phyloP scores from a whole-genome alignment of 139 green algal genomes.

The Haematococcus lacustris region DNA sequence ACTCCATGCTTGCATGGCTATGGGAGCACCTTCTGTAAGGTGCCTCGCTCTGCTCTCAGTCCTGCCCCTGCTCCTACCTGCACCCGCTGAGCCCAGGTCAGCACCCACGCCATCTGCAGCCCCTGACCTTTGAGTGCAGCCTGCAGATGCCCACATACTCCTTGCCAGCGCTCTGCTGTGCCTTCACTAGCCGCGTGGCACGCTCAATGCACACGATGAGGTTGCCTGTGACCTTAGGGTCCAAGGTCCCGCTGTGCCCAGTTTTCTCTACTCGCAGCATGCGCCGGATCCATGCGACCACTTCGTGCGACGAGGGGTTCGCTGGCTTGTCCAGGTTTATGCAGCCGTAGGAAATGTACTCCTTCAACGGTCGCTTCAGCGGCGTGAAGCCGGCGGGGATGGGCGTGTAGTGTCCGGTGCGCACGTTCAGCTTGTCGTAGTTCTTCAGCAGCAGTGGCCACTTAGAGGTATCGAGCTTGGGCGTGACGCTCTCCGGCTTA shows the following conservation, averaged over 20 bases:
- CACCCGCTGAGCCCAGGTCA: too few species aligned
- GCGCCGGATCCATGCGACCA: conserved; percentile 92
- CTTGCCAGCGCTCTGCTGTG: conserved; percentile 96
- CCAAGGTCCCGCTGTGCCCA: conserved; percentile 92
- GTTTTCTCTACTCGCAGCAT: conserved; percentile 99
- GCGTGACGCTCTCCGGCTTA: conserved; percentile 38
- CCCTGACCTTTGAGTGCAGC: conserved; percentile 67
- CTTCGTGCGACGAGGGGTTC: conserved; percentile 95
- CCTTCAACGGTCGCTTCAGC: conserved; percentile 76
- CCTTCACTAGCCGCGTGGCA: conserved; percentile 97
- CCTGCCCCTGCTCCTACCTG: too few species aligned
- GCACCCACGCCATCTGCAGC: too few species aligned
- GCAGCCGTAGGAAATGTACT: conserved; percentile 93
- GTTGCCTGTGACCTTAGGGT: conserved; percentile 93
- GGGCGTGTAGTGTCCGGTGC: conserved; percentile 96
- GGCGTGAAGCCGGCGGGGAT: conserved; percentile 89
- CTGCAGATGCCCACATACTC: conserved; percentile 94
- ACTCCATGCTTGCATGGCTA: too few species aligned
- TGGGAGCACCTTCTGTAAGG: too few species aligned
- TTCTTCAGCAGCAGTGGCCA: conserved; percentile 98
- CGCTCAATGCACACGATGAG: conserved; percentile 97
- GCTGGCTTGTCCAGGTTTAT: conserved; percentile 98
- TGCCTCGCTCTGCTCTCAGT: too few species aligned
- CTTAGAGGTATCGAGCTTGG: conserved; percentile 83
- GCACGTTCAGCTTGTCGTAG: conserved; percentile 89